These are phyloP conservation scores for Vicia faba DNA, from an alignment of 306 rosid species.

Conservation along the genomic window DNA sequence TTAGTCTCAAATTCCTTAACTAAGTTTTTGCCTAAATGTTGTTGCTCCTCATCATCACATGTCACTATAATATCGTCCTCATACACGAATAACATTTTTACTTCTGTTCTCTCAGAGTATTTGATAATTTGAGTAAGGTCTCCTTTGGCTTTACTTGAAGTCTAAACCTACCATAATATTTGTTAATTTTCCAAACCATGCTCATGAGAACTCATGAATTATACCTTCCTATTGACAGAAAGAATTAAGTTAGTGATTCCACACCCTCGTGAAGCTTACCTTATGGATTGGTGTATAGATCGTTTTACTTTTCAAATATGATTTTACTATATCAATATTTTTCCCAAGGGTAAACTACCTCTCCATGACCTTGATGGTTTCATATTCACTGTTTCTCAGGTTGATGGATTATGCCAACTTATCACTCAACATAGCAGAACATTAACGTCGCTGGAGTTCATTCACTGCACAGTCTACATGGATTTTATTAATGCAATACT, in stretches of 20 bases:
- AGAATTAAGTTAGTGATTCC: neutral
- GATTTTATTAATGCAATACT: constrained; percentile 56
- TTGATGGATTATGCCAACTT: constrained; percentile 80
- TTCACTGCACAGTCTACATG: constrained; percentile 68
- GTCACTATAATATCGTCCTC: no score
- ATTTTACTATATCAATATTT: constrained; percentile 24
- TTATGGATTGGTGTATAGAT: constrained; percentile 13
- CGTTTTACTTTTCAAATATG: constrained; percentile 17
- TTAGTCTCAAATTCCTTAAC: no score
- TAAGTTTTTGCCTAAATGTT: no score
- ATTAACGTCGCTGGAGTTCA: constrained; percentile 72
- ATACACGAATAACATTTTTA: no score
- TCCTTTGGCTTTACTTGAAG: no score
- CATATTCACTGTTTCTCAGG: constrained; percentile 50
- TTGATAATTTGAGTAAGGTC: no score
- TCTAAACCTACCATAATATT: no score
- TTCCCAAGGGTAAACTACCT: constrained; percentile 33
- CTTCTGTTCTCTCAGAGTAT: no score
- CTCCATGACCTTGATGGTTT: constrained; percentile 42
- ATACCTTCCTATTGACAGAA: no score
- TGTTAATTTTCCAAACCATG: no score
- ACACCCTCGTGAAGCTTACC: constrained; percentile 26
- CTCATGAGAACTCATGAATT: no score
- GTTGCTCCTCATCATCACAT: no score
- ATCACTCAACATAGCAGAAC: constrained; percentile 68